Evolutionary conservation across 768 basidiomycete species (phyloP).

Genomic region (Psilocybe cubensis): DNA sequence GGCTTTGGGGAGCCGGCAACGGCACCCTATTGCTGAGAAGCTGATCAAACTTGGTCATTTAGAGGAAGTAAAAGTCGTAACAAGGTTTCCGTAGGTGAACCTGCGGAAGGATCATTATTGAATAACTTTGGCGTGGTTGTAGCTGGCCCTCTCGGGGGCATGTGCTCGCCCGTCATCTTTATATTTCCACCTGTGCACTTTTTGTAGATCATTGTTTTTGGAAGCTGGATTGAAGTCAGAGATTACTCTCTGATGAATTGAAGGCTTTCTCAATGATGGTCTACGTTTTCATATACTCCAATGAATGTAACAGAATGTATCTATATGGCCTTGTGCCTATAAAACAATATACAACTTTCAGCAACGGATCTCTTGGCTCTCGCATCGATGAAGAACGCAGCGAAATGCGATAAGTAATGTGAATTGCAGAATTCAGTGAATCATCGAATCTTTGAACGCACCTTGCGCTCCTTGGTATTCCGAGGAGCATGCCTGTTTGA

Average conservation of each 20-base stretch:
- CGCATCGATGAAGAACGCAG: constrained; percentile 83
- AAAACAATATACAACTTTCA: constrained; percentile 42
- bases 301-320: constrained; percentile 31
- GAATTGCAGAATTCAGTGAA: constrained; percentile 84
- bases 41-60: constrained; percentile 81
- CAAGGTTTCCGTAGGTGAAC: constrained; percentile 85
- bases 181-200: constrained; percentile 52
- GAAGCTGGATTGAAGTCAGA: constrained; percentile 15
- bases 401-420: constrained; percentile 83
- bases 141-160: constrained; percentile 33
- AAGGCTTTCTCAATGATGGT: constrained; percentile 12
- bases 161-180: constrained; percentile 41
- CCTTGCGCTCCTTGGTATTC: constrained; percentile 79
- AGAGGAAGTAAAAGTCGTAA: constrained; percentile 86
- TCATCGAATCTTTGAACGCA: constrained; percentile 86
- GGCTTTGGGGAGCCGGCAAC: constrained; percentile 65
- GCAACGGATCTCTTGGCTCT: constrained; percentile 79
- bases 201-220: constrained; percentile 33
- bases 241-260: constrained; percentile 11
- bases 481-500: constrained; percentile 77
- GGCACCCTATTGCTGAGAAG: constrained; percentile 47
- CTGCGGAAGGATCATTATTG: constrained; percentile 78
- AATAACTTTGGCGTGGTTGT: constrained; percentile 36
- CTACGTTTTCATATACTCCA: constrained; percentile 31
- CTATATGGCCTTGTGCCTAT: constrained; percentile 28